These are phyloP conservation scores for Ophiostoma novo-ulmi DNA, from an alignment of 2,329 filamentous ascomycete species.

Conservation along the genomic window DNA sequence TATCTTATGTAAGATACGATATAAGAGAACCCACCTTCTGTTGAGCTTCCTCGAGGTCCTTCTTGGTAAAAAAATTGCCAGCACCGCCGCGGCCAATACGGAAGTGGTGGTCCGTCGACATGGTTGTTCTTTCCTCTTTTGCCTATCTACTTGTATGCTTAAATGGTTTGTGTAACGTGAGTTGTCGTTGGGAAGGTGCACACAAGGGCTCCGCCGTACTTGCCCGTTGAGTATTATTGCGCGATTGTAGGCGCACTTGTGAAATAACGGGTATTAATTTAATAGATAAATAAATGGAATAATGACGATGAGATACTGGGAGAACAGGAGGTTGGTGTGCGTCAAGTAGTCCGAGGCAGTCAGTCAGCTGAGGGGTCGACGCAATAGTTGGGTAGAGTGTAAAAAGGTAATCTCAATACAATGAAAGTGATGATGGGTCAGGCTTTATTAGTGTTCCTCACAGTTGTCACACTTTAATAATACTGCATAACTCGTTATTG, in stretches of 20 bases:
- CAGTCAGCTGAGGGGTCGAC: not conserved
- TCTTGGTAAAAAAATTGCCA: conserved; percentile 55
- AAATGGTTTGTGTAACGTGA: not conserved
- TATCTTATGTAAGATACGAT: not conserved
- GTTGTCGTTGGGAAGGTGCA: conserved; percentile 3
- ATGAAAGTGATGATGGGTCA: not conserved
- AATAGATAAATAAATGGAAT: not conserved
- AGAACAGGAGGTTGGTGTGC: not conserved
- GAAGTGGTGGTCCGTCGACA: conserved; percentile 31
- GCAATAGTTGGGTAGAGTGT: not conserved
- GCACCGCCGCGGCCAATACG: conserved; percentile 58
- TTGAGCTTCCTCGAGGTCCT: conserved; percentile 46
- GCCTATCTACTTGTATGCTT: not conserved
- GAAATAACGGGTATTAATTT: not conserved
- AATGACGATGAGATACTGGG: not conserved
- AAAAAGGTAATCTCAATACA: not conserved
- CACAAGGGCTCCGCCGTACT: conserved; percentile 8
- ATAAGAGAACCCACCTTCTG: conserved; percentile 19
- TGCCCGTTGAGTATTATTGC: conserved; percentile 4
- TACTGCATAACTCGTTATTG: not conserved
- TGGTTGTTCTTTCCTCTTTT: conserved; percentile 6
- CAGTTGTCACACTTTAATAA: not conserved
- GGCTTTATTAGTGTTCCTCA: not conserved
- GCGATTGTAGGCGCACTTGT: conserved; percentile 5
- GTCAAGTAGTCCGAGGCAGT: not conserved